These are phyloP conservation scores for Stagonosporopsis tanaceti DNA, from an alignment of 2,329 filamentous ascomycete species.

Conservation along the genomic window DNA sequence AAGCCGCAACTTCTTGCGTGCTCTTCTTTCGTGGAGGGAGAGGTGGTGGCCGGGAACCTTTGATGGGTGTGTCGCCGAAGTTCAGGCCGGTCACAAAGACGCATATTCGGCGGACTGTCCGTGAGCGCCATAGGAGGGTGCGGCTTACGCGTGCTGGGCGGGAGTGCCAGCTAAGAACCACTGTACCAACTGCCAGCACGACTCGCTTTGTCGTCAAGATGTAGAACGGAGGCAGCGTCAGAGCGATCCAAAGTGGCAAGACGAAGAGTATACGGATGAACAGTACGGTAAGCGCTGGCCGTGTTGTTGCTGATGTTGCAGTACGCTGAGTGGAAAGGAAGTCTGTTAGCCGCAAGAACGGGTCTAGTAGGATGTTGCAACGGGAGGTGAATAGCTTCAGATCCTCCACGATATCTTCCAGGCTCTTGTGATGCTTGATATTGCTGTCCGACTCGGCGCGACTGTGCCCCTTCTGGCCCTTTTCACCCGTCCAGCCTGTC, in stretches of 20 bases:
- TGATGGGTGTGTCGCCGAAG: constrained; percentile 62
- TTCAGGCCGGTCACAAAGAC: constrained; percentile 81
- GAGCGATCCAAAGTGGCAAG: constrained; percentile 83
- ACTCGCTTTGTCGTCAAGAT: constrained; percentile 88
- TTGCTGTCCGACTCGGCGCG: constrained; percentile 64
- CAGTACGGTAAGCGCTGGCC: constrained; percentile 86
- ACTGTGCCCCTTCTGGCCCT: constrained; percentile 61
- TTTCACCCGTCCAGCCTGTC: constrained; percentile 76
- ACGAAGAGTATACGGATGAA: constrained; percentile 89
- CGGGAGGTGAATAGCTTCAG: constrained; percentile 88
- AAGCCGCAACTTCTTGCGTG: constrained; percentile 57
- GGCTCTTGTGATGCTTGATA: constrained; percentile 85
- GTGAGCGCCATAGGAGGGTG: constrained; percentile 89
- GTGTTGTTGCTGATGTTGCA: constrained; percentile 87
- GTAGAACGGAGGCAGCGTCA: constrained; percentile 82
- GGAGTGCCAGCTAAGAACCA: constrained; percentile 91
- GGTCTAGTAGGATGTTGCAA: constrained; percentile 91
- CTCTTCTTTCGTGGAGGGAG: constrained; percentile 56
- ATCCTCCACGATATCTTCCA: constrained; percentile 97
- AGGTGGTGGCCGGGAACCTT: constrained; percentile 44
- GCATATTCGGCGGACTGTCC: constrained; percentile 72
- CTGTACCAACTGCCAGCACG: constrained; percentile 83
- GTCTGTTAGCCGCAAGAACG: constrained; percentile 86
- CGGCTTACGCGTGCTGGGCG: constrained; percentile 84
- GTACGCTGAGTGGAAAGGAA: constrained; percentile 91